phyloP scores from a whole-genome alignment of 2,329 filamentous ascomycete genomes.

The Colletotrichum nymphaeae region DNA sequence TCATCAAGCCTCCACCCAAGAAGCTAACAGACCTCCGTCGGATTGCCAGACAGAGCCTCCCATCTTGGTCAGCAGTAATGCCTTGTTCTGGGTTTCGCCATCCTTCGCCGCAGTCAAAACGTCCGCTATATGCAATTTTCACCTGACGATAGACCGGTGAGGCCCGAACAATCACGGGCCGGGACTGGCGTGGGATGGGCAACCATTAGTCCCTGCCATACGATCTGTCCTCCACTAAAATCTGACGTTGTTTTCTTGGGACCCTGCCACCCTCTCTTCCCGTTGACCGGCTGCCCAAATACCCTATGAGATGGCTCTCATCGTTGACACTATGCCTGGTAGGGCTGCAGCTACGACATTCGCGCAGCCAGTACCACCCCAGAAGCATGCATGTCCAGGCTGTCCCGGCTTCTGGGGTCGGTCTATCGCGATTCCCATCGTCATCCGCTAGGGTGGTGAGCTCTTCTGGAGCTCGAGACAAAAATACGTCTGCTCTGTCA shows the following conservation, averaged over 20 bases:
- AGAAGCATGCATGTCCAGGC: constrained; percentile 2
- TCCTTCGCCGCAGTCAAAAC: constrained; percentile 4
- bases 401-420: constrained; percentile 20
- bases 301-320: background rate
- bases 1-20: background rate
- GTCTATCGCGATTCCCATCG: constrained; percentile 8
- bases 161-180: constrained; percentile 9
- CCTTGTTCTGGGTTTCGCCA: background rate
- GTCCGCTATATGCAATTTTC: background rate
- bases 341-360: constrained; percentile 26
- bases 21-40: background rate
- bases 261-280: background rate
- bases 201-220: constrained; percentile 14
- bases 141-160: background rate
- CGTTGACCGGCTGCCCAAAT: background rate
- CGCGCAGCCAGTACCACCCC: constrained; percentile 3
- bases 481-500: constrained; percentile 34
- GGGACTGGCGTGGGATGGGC: background rate
- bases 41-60: background rate
- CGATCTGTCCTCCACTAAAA: constrained; percentile 27
- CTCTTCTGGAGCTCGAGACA: constrained; percentile 5
- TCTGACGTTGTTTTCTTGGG: constrained; percentile 31
- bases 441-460: constrained; percentile 7
- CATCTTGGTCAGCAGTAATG: constrained; percentile 13
- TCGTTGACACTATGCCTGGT: background rate